Base-by-base conservation (phyloP, 345 rosid species). In the Moricandia moricandioides region DNA sequence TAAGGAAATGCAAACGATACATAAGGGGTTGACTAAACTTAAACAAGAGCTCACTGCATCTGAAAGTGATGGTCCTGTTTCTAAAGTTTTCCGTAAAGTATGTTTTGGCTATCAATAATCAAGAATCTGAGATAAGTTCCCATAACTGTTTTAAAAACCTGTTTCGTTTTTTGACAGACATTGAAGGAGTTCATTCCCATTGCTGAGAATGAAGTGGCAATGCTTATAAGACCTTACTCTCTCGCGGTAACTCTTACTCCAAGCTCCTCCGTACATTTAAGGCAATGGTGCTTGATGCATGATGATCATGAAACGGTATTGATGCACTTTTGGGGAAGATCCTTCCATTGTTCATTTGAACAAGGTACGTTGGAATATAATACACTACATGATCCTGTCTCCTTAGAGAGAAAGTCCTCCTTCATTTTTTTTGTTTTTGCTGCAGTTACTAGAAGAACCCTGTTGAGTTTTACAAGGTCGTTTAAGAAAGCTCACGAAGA, bases 281-380 rank as follows among this genome's bases (percentile, higher is more conserved):
- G 16, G 51, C 67, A 24, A 62, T 78, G 13, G 13, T 8, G 51
- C 52, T 61, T 39, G 64, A 67, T 52, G n/a, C n/a, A n/a, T n/a
- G 24, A 21, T 21, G 37, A 35, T 35, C 21, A 34, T 24, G 52
- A 60, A 29, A 35, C 40, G 8, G 40, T 35, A 8, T 96, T 51
- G 97, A 96, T 87, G 93, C 90, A 70, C 98, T 96, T 80, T 96
- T 74, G 91, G 93, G 4, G 99, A 96, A 88, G 99, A 96, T 85
- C 99, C 97, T 17, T 86, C 16, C 90, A 89, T 24, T 92, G 88
- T 79, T 97, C 92, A 3, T 92, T 88, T 84, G 99, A 96, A 81
- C 99, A 96, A 92, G 99, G 99, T 89, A 84, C 60, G 77, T 30
- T 4, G 47, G 35, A 33, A 37, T 40, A 40, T 40, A 11, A 40